Evolutionary conservation across 176 grass and related monocot genomes (phyloP).

Genomic region (Carex littledalei): DNA sequence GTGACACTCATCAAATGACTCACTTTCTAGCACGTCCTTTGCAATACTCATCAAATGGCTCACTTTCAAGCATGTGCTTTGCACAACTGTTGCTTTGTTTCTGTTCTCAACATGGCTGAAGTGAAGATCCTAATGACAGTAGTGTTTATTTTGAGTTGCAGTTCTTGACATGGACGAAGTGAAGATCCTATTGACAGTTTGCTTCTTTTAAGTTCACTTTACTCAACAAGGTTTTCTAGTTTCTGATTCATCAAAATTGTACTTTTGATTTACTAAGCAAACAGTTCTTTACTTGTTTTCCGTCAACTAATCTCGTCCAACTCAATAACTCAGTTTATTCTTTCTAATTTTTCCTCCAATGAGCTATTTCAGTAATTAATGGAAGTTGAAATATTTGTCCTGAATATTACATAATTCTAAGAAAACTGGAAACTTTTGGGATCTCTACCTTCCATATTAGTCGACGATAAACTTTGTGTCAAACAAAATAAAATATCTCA

Average conservation of each 20-base stretch:
- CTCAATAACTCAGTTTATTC: not conserved
- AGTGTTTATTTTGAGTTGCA: not conserved
- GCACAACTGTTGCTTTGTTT: not conserved
- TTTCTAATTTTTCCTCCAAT: not conserved
- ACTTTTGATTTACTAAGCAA: not conserved
- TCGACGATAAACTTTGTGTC: not conserved
- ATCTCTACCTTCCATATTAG: not conserved
- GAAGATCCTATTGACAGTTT: not conserved
- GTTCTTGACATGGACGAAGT: not conserved
- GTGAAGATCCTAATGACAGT: not conserved
- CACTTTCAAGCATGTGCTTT: not conserved
- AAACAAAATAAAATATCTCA: not conserved
- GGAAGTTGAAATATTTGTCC: not conserved
- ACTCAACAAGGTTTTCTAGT: not conserved
- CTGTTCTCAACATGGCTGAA: not conserved
- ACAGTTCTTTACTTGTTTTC: not conserved
- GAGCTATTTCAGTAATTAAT: not conserved
- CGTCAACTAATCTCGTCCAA: not conserved
- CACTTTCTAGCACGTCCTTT: not conserved
- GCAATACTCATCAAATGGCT: not conserved
- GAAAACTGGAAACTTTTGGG: not conserved
- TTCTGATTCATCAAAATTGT: not conserved
- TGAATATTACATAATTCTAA: not conserved
- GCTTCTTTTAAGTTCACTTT: not conserved
- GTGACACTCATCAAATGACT: not conserved